Base-by-base conservation (phyloP, 2,329 filamentous ascomycete species). In the Tolypocladium guangdongense region DNA sequence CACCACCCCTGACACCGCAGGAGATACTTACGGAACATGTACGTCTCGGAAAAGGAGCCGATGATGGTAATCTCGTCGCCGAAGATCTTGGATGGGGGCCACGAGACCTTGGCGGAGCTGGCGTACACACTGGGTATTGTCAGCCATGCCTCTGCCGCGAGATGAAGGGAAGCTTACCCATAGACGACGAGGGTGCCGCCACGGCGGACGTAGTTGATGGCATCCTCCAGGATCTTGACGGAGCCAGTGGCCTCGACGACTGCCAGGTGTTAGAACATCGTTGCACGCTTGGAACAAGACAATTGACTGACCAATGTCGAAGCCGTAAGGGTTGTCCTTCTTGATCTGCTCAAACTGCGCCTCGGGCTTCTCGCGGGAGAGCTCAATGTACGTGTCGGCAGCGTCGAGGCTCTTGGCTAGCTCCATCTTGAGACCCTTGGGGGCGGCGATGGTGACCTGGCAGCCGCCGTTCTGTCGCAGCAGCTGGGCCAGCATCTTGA, bases 141-240 rank as follows among this genome's bases (percentile, higher is more conserved):
- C 10, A 56, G 52, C 59, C 30, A 56, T n/a, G 16, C 18, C n/a
- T 46, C 30, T 14, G 16, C n/a, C 22, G 43, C 10, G 6, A 50
- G 7, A 35, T 14, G 5, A 24, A 22, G 7, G 7, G 4, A 14
- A 20, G 53, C 62, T 22, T 56, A 69, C 67, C 69, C 85, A 59
- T 88, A 88, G 56, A 86, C 83, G 45, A 88, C 81, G 35, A 88
- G 73, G 66, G 85, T 88, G 53, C 86, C 85, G 43, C 85, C 85
- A 51, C 84, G 78, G 48, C 83, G 81, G 59, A 86, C 82, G 64
- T 86, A 88, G 69, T 87, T 76, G 66, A 89, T 86, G 32, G 83
- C 75, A 61, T 84, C 79, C 64, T 88, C 84, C 3, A 89, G 76
- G 49, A 89, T 83, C 67, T 81, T 82, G 47, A 80, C 74, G 51